phyloP scores from a whole-genome alignment of 495 filamentous ascomycete species.

The Astrothelium subdiscretum region DNA sequence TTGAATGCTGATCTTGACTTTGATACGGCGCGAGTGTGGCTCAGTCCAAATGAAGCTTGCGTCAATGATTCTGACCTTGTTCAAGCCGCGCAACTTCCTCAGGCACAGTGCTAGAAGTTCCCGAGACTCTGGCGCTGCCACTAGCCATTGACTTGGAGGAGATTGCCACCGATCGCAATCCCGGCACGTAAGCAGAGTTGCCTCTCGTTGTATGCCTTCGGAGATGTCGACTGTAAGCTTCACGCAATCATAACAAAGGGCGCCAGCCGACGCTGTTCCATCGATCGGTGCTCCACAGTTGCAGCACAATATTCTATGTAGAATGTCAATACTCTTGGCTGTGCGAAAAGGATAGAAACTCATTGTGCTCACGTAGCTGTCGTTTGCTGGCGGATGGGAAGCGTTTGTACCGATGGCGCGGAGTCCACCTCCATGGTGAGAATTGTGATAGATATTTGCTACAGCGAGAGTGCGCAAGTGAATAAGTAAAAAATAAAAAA shows the following conservation, averaged over 20 bases:
- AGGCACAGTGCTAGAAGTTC: constrained; percentile 86
- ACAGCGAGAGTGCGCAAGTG: too few relatives aligned
- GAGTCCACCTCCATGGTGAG: constrained; percentile 57
- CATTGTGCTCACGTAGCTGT: constrained; percentile 38
- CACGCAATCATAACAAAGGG: constrained; percentile 88
- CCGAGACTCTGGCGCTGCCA: constrained; percentile 69
- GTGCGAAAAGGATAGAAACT: too few relatives aligned
- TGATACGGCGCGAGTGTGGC: constrained; percentile 81
- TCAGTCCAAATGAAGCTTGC: constrained; percentile 98
- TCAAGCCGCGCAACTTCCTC: constrained; percentile 64
- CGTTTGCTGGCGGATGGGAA: constrained; percentile 36
- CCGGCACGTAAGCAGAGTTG: constrained; percentile 67
- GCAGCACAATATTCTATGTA: constrained; percentile 72
- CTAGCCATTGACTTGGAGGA: constrained; percentile 75
- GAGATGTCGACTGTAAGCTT: constrained; percentile 88
- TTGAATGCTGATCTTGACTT: constrained; percentile 88
- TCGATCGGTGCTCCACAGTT: constrained; percentile 92
- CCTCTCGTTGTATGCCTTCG: constrained; percentile 79
- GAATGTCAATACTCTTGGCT: constrained; percentile 12
- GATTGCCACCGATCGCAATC: constrained; percentile 93
- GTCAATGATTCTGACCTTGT: constrained; percentile 84
- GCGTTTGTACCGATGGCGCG: constrained; percentile 43
- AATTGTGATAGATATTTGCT: too few relatives aligned
- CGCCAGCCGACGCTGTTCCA: constrained; percentile 74
- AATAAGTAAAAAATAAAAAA: too few relatives aligned